Evolutionary conservation across 495 filamentous ascomycete species (phyloP).

Genomic region (Parmelia sp.): DNA sequence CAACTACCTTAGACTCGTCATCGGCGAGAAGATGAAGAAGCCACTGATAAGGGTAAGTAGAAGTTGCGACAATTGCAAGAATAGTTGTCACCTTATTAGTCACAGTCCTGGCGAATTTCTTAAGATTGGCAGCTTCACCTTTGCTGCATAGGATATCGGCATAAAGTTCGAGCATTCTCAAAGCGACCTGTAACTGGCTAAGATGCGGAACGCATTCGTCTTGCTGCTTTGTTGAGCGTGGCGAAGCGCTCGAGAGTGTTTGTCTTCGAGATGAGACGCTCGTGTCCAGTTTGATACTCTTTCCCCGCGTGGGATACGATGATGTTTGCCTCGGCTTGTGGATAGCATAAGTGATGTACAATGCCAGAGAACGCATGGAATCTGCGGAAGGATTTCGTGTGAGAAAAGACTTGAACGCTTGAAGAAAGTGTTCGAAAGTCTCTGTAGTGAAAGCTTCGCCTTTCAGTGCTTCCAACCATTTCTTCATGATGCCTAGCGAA

Average conservation of each 20-base stretch:
- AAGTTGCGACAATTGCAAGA: conserved; percentile 9
- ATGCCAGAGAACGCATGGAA: conserved; percentile 74
- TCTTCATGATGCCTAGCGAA: conserved; percentile 72
- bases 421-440: conserved; percentile 65
- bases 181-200: conserved; percentile 54
- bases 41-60: conserved; percentile 55
- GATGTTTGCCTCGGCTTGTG: conserved; percentile 45
- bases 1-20: conserved; percentile 73
- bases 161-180: conserved; percentile 74
- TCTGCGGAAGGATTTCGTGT: conserved; percentile 74
- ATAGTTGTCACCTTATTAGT: conserved; percentile 76
- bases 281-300: conserved; percentile 41
- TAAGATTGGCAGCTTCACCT: conserved; percentile 56
- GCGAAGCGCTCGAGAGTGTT: conserved; percentile 30
- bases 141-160: conserved; percentile 73
- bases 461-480: conserved; percentile 83
- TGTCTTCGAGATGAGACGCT: conserved; percentile 28
- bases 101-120: conserved; percentile 87
- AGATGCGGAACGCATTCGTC: conserved; percentile 16
- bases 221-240: background rate
- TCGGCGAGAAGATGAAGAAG: conserved; percentile 88
- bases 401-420: conserved; percentile 69
- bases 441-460: conserved; percentile 66
- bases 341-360: conserved; percentile 89
- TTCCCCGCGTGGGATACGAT: conserved; percentile 34